Evolutionary conservation across 2,329 filamentous ascomycete species (phyloP).

Genomic region (Talaromyces verruculosus): DNA sequence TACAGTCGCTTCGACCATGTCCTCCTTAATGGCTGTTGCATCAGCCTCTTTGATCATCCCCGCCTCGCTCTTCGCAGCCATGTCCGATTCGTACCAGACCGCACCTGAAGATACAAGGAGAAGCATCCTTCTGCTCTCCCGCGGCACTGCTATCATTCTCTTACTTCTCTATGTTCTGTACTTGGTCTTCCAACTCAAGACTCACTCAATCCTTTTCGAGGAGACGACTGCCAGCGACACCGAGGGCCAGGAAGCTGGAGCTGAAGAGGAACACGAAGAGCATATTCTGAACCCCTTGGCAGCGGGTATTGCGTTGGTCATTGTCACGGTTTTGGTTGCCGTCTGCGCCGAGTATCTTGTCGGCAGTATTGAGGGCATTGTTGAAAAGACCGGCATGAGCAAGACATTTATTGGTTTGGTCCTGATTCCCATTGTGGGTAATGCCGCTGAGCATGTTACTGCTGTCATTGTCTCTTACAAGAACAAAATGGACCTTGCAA

Average conservation of each 20-base stretch:
- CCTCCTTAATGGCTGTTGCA: conserved; percentile 71
- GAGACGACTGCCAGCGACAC: conserved; percentile 34
- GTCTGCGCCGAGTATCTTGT: conserved; percentile 76
- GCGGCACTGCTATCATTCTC: conserved; percentile 73
- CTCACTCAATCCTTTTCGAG: conserved; percentile 72
- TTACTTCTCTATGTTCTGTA: conserved; percentile 74
- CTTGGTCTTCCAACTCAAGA: conserved; percentile 73
- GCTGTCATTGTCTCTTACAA: conserved; percentile 76
- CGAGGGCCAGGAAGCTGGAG: conserved; percentile 27
- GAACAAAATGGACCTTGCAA: conserved; percentile 67
- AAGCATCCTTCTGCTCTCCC: conserved; percentile 70
- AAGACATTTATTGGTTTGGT: conserved; percentile 80
- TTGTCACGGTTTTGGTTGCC: conserved; percentile 68
- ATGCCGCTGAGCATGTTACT: conserved; percentile 78
- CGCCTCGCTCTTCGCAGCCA: conserved; percentile 69
- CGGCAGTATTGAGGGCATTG: conserved; percentile 71
- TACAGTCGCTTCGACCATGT: conserved; percentile 55
- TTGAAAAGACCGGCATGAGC: conserved; percentile 68
- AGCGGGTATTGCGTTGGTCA: conserved; percentile 64
- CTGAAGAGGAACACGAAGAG: conserved; percentile 36
- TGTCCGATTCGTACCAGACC: conserved; percentile 46
- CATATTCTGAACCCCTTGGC: conserved; percentile 62
- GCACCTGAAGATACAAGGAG: conserved; percentile 38
- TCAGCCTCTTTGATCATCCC: conserved; percentile 78
- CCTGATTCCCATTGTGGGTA: conserved; percentile 75